These are phyloP conservation scores for Coemansia sp. DNA, from an alignment of 371 early-diverging fungal genomes.

Conservation along the genomic window DNA sequence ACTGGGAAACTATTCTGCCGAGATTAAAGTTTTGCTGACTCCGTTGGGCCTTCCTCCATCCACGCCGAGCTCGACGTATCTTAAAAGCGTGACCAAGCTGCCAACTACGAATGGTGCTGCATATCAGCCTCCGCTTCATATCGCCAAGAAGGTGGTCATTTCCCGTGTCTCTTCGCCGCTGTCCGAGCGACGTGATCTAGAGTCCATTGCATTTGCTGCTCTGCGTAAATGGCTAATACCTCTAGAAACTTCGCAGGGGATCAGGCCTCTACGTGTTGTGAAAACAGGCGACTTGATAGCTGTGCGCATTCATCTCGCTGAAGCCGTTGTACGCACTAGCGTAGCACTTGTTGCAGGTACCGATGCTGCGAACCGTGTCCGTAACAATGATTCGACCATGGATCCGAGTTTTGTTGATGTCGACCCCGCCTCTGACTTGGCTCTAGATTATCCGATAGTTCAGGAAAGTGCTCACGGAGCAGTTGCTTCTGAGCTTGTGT, in stretches of 20 bases:
- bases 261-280: constrained; percentile 64
- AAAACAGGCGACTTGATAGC: constrained; percentile 73
- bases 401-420: constrained; percentile 32
- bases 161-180: constrained; percentile 75
- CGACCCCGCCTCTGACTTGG: constrained; percentile 44
- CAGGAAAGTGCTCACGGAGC: constrained; percentile 21
- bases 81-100: constrained; percentile 3
- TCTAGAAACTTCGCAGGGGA: too few species aligned
- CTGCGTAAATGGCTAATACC: constrained; percentile 64
- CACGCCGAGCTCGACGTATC: constrained; percentile 15
- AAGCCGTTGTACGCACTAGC: constrained; percentile 29
- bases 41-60: constrained; percentile 39
- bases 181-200: constrained; percentile 68
- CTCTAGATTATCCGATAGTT: constrained; percentile 42
- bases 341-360: constrained; percentile 50
- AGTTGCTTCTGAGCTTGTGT: constrained; percentile 27
- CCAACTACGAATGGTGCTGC: not conserved
- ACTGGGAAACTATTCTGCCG: not conserved
- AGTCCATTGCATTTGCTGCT: constrained; percentile 62
- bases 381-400: constrained; percentile 7
- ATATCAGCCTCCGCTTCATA: constrained; percentile 55
- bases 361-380: constrained; percentile 53
- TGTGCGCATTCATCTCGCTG: constrained; percentile 55
- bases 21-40: constrained; percentile 12
- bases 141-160: constrained; percentile 67